A percentile compares a stretch with the other conserved stretches of the same genome.
These are phyloP conservation scores for Geranium incanum DNA, from an alignment of 441 rosid genomes.

Conservation along the genomic window DNA sequence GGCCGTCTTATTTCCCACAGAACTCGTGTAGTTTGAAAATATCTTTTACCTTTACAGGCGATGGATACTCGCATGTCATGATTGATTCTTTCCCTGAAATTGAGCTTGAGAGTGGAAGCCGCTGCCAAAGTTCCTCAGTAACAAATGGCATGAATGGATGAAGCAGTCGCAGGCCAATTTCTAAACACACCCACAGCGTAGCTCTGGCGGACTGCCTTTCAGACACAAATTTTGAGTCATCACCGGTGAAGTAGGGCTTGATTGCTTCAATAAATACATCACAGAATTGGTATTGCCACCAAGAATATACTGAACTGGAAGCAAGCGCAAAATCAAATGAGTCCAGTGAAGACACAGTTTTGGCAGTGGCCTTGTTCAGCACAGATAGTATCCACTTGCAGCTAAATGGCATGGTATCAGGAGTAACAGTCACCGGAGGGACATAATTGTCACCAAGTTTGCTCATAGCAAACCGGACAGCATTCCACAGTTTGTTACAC, in stretches of 20 bases:
- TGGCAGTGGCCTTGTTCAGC: conserved; percentile 60
- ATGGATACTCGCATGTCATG: conserved; percentile 71
- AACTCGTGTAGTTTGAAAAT: conserved; percentile 1
- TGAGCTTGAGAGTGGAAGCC: conserved; percentile 52
- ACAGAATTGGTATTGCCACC: conserved; percentile 97
- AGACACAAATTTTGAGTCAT: conserved; percentile 43
- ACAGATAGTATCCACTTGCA: conserved; percentile 90
- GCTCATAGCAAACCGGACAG: conserved; percentile 90
- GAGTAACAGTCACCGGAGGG: conserved; percentile 40
- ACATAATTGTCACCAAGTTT: conserved; percentile 64
- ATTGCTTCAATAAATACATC: conserved; percentile 84
- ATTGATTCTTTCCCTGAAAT: conserved; percentile 53
- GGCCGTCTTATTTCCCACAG: not conserved
- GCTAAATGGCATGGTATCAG: conserved; percentile 56
- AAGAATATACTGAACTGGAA: conserved; percentile 59
- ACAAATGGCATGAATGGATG: conserved; percentile 97
- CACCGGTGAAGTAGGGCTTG: conserved; percentile 74
- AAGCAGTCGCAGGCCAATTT: conserved; percentile 79
- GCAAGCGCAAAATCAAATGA: conserved; percentile 77
- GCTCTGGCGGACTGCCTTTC: conserved; percentile 59
- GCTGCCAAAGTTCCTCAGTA: conserved; percentile 95
- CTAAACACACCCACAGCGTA: conserved; percentile 77
- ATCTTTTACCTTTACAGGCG: conserved; percentile 45
- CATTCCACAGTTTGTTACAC: conserved; percentile 98
- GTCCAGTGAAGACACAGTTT: conserved; percentile 50